Evolutionary conservation across 2,329 filamentous ascomycete species (phyloP).

Genomic region (Botrytis porri): DNA sequence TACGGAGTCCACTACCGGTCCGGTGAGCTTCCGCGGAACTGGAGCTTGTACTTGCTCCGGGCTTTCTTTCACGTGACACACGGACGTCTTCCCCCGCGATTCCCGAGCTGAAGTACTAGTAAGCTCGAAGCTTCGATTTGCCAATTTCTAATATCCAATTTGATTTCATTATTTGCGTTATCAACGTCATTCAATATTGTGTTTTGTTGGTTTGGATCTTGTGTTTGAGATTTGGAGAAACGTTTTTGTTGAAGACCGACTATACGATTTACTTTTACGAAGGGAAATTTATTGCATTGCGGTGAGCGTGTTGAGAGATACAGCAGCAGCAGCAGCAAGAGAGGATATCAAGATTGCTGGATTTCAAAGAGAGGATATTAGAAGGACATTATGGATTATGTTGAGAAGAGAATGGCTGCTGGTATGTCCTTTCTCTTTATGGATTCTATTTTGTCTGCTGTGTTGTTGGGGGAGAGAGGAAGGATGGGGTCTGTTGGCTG

Average conservation of each 20-base stretch:
- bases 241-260: too few species aligned
- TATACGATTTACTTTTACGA: neutral
- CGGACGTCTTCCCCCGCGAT: neutral
- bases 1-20: neutral
- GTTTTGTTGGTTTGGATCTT: neutral
- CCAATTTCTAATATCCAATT: neutral
- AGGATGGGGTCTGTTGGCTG: neutral
- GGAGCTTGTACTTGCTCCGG: neutral
- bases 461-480: too few species aligned
- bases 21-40: neutral
- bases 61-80: neutral
- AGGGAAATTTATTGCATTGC: neutral
- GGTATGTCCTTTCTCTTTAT: slow-evolving; percentile 22
- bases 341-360: neutral
- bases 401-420: slow-evolving; percentile 39
- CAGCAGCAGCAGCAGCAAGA: neutral
- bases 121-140: neutral
- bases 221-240: neutral
- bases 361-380: neutral
- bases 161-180: neutral
- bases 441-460: neutral
- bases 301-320: neutral
- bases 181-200: neutral
- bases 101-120: neutral
- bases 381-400: slow-evolving; percentile 35